Percentiles rank a stretch among this genome's conserved stretches.
phyloP scores from a whole-genome alignment of 768 basidiomycete genomes.

The Serendipita indica region DNA sequence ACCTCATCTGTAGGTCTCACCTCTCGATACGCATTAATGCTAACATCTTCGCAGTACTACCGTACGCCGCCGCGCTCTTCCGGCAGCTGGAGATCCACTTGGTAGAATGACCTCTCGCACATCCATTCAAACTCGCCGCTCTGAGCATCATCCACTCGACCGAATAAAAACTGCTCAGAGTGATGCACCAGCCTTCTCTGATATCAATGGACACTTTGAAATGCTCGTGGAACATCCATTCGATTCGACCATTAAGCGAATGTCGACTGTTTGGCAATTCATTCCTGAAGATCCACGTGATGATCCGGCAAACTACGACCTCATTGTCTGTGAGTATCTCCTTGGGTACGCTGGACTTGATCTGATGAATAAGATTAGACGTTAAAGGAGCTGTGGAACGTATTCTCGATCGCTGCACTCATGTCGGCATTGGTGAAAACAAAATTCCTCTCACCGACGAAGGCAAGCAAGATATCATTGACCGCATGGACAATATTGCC shows the following conservation, averaged over 20 bases:
- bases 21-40: neutral
- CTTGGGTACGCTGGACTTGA: neutral
- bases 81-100: neutral
- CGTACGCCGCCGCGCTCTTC: too few relatives aligned
- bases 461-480: constrained; percentile 18
- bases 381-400: constrained; percentile 32
- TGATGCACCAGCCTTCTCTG: neutral
- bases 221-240: constrained; percentile 23
- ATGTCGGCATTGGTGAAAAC: constrained; percentile 18
- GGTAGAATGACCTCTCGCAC: neutral
- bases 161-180: neutral
- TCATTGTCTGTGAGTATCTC: neutral
- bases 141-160: neutral
- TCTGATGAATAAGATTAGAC: constrained; percentile 8
- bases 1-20: neutral
- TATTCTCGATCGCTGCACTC: constrained; percentile 35
- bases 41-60: too few relatives aligned
- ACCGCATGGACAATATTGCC: constrained; percentile 23
- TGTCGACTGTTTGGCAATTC: constrained; percentile 19
- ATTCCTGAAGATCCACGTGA: neutral
- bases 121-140: neutral
- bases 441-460: constrained; percentile 19
- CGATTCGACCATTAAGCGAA: constrained; percentile 38
- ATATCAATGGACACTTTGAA: neutral
- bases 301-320: neutral